Evolutionary conservation across 768 basidiomycete species (phyloP).

Genomic region (Russula olivacea): DNA sequence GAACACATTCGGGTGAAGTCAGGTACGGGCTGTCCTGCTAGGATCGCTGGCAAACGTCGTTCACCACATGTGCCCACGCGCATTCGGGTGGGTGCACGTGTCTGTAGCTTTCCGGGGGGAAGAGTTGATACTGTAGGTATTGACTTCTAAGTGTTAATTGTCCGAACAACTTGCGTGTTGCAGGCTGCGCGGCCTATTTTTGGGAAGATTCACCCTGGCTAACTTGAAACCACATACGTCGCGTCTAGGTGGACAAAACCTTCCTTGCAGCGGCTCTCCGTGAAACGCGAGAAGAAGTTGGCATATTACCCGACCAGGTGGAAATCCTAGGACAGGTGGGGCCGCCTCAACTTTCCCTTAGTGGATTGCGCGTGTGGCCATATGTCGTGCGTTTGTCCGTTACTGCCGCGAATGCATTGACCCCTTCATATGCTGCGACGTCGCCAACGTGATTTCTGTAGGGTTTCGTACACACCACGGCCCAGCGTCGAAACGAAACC

Average conservation of each 20-base stretch:
- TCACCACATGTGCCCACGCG: not conserved
- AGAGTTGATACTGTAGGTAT: conserved; percentile 21
- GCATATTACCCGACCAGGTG: conserved; percentile 51
- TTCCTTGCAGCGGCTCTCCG: conserved; percentile 55
- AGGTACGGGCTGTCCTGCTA: conserved; percentile 43
- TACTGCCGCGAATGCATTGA: conserved; percentile 20
- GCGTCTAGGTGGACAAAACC: conserved; percentile 44
- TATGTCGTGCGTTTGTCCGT: conserved; percentile 53
- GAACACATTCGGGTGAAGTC: conserved; percentile 76
- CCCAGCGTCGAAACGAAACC: conserved; percentile 10
- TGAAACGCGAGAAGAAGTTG: conserved; percentile 72
- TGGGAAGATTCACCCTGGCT: conserved; percentile 4
- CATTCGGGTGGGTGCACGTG: not conserved
- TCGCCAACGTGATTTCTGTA: conserved; percentile 9
- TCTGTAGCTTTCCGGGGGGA: conserved; percentile 23
- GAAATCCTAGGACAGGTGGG: conserved; percentile 63
- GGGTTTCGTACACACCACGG: conserved; percentile 31
- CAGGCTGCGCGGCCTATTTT: not conserved
- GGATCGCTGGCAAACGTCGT: not conserved
- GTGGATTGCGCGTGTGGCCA: conserved; percentile 65
- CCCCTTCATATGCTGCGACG: not conserved
- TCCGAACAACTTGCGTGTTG: not conserved
- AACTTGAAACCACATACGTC: conserved; percentile 6
- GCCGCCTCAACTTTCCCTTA: conserved; percentile 52
- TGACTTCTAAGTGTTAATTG: not conserved